Percentiles rank a stretch among this genome's conserved stretches.
Evolutionary conservation across 192 early-diverging fungal species (phyloP).

Genomic region (Endogone sp.): DNA sequence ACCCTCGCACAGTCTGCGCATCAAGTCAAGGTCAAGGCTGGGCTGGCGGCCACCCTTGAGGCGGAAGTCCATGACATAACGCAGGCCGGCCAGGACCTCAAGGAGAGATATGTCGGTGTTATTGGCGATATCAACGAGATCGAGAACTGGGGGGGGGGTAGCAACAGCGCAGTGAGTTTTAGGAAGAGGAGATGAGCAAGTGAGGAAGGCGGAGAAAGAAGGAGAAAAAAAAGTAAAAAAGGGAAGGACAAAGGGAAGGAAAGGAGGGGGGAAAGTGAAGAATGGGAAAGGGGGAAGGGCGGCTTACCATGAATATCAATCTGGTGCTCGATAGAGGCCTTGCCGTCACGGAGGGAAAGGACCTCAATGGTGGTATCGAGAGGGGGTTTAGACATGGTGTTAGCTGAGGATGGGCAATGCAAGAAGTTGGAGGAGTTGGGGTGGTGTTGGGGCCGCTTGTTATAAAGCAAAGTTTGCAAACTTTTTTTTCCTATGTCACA

Average conservation of each 20-base stretch:
- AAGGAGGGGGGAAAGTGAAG: too few relatives aligned
- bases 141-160: constrained; percentile 51
- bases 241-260: too few relatives aligned
- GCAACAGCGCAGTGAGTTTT: not conserved
- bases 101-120: constrained; percentile 62
- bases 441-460: too few relatives aligned
- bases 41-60: constrained; percentile 82
- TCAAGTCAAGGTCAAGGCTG: constrained; percentile 74
- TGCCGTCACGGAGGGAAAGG: constrained; percentile 45
- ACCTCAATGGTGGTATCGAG: constrained; percentile 20
- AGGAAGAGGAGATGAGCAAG: not conserved
- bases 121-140: constrained; percentile 74
- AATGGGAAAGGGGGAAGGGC: not conserved
- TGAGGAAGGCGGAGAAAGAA: not conserved
- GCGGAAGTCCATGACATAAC: constrained; percentile 93
- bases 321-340: constrained; percentile 64
- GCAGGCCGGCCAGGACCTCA: constrained; percentile 84
- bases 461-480: too few relatives aligned
- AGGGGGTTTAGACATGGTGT: constrained; percentile 19
- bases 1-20: constrained; percentile 84
- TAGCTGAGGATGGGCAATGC: not conserved
- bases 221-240: not conserved
- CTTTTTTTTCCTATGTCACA: too few relatives aligned
- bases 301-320: constrained; percentile 45
- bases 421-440: not conserved